These are phyloP conservation scores for Rhynchospora tenuis DNA, from an alignment of 176 grass and related monocot genomes.

Conservation along the genomic window DNA sequence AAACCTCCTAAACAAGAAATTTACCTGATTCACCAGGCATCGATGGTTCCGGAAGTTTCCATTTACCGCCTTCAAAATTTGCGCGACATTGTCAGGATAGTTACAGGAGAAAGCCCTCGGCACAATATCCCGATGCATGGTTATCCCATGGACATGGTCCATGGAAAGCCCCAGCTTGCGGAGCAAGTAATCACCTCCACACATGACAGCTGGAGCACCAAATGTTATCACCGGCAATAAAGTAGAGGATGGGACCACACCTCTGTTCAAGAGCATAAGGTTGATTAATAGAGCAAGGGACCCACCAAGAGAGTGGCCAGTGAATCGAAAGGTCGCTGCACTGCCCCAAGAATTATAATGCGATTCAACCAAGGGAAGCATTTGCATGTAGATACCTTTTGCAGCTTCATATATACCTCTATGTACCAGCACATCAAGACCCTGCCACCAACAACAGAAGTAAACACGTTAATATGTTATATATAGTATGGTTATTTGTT, in stretches of 20 bases:
- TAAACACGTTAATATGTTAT: neutral
- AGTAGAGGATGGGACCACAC: conserved; percentile 36
- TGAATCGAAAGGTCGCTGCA: conserved; percentile 52
- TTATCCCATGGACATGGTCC: conserved; percentile 64
- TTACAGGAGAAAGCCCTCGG: conserved; percentile 89
- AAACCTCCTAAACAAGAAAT: neutral
- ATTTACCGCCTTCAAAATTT: conserved; percentile 82
- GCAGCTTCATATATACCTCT: conserved; percentile 93
- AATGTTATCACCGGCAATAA: conserved; percentile 81
- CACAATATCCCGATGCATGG: conserved; percentile 92
- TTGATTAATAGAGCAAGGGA: conserved; percentile 78
- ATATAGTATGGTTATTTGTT: neutral
- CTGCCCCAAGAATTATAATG: conserved; percentile 39
- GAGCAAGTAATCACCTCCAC: conserved; percentile 78
- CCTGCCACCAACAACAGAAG: conserved; percentile 29
- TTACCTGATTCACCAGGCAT: conserved; percentile 78
- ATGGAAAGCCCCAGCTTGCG: conserved; percentile 49
- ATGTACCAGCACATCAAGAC: conserved; percentile 70
- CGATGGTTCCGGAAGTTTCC: conserved; percentile 76
- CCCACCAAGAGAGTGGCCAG: conserved; percentile 90
- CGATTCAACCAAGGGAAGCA: conserved; percentile 68
- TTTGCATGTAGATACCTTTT: conserved; percentile 87
- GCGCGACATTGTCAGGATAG: conserved; percentile 77
- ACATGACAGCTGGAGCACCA: conserved; percentile 91
- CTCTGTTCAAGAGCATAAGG: conserved; percentile 74